Base-by-base conservation (phyloP, 805 yeast species). In the Ogataea dorogensis region DNA sequence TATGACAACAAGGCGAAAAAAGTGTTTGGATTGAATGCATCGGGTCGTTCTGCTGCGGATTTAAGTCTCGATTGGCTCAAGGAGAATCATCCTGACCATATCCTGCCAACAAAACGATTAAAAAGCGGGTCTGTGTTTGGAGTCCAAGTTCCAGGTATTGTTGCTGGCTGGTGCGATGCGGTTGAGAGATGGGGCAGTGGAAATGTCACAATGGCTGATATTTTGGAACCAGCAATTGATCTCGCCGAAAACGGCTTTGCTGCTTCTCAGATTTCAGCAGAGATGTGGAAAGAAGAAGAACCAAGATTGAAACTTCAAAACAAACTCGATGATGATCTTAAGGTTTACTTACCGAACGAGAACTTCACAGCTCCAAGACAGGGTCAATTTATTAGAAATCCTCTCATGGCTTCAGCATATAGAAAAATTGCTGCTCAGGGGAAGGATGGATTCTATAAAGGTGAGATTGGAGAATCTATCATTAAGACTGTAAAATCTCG, bases 111-210 rank as follows among this genome's bases (percentile, higher is more conserved):
- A 17, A 20, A 37, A 29, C 68, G 86, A 50, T 63, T 83, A 19
- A 76, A 76, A 0, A 50, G 50, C 9, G 62, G 63, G 19, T 79
- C 86, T 2, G 71, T 78, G 3, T 76, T 75, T 40, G 61, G 81
- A 0, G 75, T 80, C 6, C 80, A 79, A 33, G 88, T 84, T 4
- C 93, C 93, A 0, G 94, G 94, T 4, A 81, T 86, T 1, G 70
- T 83, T 31, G 86, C 86, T 5, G 91, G 86, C 0, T 85, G 93
- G 93, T 55, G 69, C 28, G 93, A 84, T 56, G 73, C 86, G 3
- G 61, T 73, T 24, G 78, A 75, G 26, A 64, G 59, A 40, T 84
- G 88, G 86, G 93, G 94, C 1, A 76, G 84, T 17, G 83, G 84
- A 2, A 75, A 74, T 6, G 75, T 84, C 9, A 49, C 77, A 0